Base-by-base conservation (phyloP, 140 eudicot species). In the Bidens hawaiensis region DNA sequence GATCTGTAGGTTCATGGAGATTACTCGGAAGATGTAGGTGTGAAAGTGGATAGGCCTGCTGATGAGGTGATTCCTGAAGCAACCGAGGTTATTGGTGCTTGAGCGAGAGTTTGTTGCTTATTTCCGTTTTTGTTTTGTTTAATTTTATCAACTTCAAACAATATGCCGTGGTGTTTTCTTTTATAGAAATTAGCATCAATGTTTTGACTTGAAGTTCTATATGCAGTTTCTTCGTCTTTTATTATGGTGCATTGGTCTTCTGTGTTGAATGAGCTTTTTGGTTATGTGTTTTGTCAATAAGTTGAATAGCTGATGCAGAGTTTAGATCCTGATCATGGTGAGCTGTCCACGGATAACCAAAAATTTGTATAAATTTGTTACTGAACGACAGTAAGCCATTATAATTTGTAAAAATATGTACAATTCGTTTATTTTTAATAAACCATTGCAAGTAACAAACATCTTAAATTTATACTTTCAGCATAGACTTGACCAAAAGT, bases 31-130 rank as follows among this genome's bases (percentile, higher is more conserved):
- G 89, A 85, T 64, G 80, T 76, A 36, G 94, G 89, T 23, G 75
- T 71, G 41, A 82, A 85, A 67, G 7, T 82, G 56, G 86, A 79
- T 8, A 22, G 76, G 50, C 82, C 94, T 15, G 86, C 86, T 4
- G 89, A 82, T 2, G 89, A 82, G 54, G 58, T 76, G 6, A 15
- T 64, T 17, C 79, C 70, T 34, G 95, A 87, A 75, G 64, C 74
- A 41, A 75, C 88, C 9, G 88, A 82, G 75, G 83, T 86, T 40
- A 77, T 82, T 52, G 95, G 95, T 52, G 95, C 87, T 40, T 83
- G 55, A 75, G 64, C 26, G 54, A 34, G 58, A 18, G 50, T 63
- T 26, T 51, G 0, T n/a, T 57, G 3, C 17, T 19, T 63, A 1
- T 8, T 54, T 45, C 26, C 7, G 3, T n/a, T 26, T 41, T 25